Percentiles rank a stretch among this genome's conserved stretches.
Conservation (phyloP, 345 rosid species). For the Cardamine resedifolia region DNA sequence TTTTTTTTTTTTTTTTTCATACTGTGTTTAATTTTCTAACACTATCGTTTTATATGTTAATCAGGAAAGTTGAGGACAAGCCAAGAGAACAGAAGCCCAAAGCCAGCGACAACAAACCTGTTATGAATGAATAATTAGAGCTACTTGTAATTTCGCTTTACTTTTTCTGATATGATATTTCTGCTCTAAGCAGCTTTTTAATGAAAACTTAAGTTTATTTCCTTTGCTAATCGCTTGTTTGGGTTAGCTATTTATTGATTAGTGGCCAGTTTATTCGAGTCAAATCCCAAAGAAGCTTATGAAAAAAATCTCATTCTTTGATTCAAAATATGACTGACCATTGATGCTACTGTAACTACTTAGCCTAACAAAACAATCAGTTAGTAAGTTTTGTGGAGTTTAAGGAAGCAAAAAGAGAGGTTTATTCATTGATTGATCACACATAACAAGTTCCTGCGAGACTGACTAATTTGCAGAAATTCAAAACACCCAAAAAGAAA, state of each 20-base stretch:
- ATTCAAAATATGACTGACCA: neutral
- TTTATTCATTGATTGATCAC: neutral
- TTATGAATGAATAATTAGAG: slow-evolving; percentile 66
- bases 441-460: neutral
- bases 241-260: neutral
- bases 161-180: neutral
- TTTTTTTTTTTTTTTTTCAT: neutral
- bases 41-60: neutral
- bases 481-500: neutral
- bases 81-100: slow-evolving; percentile 91
- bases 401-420: too few species aligned
- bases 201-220: neutral
- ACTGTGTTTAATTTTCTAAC: neutral
- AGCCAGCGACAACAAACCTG: slow-evolving; percentile 95
- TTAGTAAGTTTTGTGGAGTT: neutral
- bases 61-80: slow-evolving; percentile 88
- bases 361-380: neutral
- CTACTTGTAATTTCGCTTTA: neutral
- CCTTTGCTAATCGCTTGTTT: neutral
- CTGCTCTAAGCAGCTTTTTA: neutral
- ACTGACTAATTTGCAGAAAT: too few species aligned
- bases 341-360: neutral
- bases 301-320: neutral
- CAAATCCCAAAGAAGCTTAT: neutral
- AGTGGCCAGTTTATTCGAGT: neutral